A percentile compares a stretch with the other conserved stretches of the same genome.
Evolutionary conservation across 2,329 filamentous ascomycete genomes (phyloP).

Genomic region (Cordyceps fumosorosea): DNA sequence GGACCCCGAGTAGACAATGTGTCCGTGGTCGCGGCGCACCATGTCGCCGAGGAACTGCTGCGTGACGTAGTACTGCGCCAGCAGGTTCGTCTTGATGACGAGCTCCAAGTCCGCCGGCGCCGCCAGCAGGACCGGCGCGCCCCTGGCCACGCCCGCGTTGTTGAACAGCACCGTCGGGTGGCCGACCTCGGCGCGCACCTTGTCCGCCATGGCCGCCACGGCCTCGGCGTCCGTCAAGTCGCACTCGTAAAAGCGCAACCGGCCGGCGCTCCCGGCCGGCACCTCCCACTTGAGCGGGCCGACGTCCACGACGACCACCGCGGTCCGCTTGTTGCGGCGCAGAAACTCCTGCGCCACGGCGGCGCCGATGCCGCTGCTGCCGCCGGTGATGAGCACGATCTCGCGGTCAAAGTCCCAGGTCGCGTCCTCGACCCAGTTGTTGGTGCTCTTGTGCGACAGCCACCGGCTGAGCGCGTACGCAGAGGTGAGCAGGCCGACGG

Average conservation of each 20-base stretch:
- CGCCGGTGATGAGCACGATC: slow-evolving; percentile 33
- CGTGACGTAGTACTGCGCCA: slow-evolving; percentile 52
- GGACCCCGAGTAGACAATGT: slow-evolving; percentile 56
- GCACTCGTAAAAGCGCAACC: slow-evolving; percentile 27
- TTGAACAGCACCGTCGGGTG: slow-evolving; percentile 32
- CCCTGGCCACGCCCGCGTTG: slow-evolving; percentile 28
- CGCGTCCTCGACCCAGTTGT: slow-evolving; percentile 20
- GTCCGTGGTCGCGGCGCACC: slow-evolving; percentile 52
- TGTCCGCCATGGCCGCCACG: slow-evolving; percentile 22
- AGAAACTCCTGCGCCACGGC: slow-evolving; percentile 24
- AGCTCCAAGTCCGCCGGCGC: slow-evolving; percentile 23
- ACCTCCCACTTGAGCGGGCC: slow-evolving; percentile 25
- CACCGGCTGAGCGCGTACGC: slow-evolving; percentile 19
- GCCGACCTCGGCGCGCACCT: slow-evolving; percentile 27
- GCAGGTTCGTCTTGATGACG: slow-evolving; percentile 40
- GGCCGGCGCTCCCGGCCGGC: slow-evolving; percentile 5
- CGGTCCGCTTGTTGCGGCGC: slow-evolving; percentile 20
- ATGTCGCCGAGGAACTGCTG: slow-evolving; percentile 56
- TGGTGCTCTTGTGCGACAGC: slow-evolving; percentile 19
- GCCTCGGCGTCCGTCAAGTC: slow-evolving; percentile 28
- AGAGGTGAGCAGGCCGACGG: slow-evolving; percentile 13
- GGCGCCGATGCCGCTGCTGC: slow-evolving; percentile 34
- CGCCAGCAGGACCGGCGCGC: slow-evolving; percentile 23
- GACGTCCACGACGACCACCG: slow-evolving; percentile 29
- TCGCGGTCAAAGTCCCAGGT: slow-evolving; percentile 30